Base-by-base conservation (phyloP, 1,284 basidiomycete genomes). In the Pterulicium gracile region DNA sequence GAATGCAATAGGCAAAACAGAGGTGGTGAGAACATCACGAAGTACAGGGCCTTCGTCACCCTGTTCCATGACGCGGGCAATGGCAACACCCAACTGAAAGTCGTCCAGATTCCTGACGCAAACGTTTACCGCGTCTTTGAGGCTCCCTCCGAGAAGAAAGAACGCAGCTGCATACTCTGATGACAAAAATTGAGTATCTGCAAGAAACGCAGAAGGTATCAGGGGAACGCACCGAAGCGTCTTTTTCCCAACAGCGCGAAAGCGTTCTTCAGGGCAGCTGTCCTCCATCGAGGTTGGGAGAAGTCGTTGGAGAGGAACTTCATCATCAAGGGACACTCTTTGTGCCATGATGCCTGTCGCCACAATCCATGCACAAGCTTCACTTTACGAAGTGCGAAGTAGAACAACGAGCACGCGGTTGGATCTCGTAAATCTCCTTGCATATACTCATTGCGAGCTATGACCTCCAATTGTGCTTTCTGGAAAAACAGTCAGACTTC, bases 91-190 rank as follows among this genome's bases (percentile, higher is more conserved):
- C 12, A 98, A 72, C 55, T 94, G 88, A 57, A 94, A 84, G 62
- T 99, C 96, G 41, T 77, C 67, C 22, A 98, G 66, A 49, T 98
- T 88, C 52, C 80, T 86, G 22, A 97, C 62, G 60, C 93, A 96
- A 7, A 99, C 86, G 52, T 83, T 88, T 27, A 95, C 85, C 0
- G 95, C 94, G 56, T 98, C 96, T 61, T 88, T 88, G 17, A 96
- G 66, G 35, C 82, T 82, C 18, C 81, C 85, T 1, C 91, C 95
- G 0, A 99, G 76, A 48, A 99, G 73, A 69, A 98, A 99, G 66
- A 99, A 98, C 0, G 93, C 92, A 0, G 93, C 94, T 12, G 96
- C 95, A 59, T 98, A 96, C 58, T 91, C 93, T 94, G 51, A 12
- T 36, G 18, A 45, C 20, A 12, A 10, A 2, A 41, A 24, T n/a